Evolutionary conservation across 2,329 filamentous ascomycete species (phyloP), one percentile per base, ranked within the genome.

Genomic region (Ophiocordyceps camponoti-leonardi): DNA sequence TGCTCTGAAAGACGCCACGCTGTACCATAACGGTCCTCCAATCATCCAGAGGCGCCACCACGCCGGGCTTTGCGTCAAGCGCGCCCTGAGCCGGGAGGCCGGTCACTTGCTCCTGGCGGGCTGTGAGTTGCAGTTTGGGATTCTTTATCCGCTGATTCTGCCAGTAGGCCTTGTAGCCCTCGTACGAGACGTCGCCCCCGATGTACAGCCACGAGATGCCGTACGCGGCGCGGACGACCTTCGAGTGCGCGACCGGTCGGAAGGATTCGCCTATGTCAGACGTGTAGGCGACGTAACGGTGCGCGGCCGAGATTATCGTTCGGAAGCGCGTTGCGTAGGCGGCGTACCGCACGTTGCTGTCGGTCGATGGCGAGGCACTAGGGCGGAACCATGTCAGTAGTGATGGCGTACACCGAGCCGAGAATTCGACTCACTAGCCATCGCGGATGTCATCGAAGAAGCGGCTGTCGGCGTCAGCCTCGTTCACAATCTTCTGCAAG

Each of bases 241-340:
- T 79, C 0, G 87, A 90, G 59, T 95, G 88, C 4, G 90, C 88
- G 37, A 98, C 75, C 0, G 92, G 92, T 2, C 92, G 79, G 65
- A 98, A 98, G 0, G 85, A 93, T 64, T 98, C 92, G 60, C 92
- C 92, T 51, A 98, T 90, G 57, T 96, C 90, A 19, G 82, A 88
- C 0, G 92, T 96, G 62, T 98, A 98, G 47, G 92, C 92, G 43
- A 98, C 87, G 58, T 98, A 98, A 56, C 92, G 81, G 58, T 96
- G 92, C 4, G 88, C 88, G 16, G 84, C 86, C 53, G 88, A 69
- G 56, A 98, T 78, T 52, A 96, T 84, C 8, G 88, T 94, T 49
- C 86, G 80, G 50, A 92, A 67, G 43, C 92, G 81, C 49, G 81
- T 79, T 43, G 86, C 86, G 65, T 98, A 98, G 53, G 84, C 92